phyloP scores from a whole-genome alignment of 768 basidiomycete species.

The Kwoniella bestiolae region DNA sequence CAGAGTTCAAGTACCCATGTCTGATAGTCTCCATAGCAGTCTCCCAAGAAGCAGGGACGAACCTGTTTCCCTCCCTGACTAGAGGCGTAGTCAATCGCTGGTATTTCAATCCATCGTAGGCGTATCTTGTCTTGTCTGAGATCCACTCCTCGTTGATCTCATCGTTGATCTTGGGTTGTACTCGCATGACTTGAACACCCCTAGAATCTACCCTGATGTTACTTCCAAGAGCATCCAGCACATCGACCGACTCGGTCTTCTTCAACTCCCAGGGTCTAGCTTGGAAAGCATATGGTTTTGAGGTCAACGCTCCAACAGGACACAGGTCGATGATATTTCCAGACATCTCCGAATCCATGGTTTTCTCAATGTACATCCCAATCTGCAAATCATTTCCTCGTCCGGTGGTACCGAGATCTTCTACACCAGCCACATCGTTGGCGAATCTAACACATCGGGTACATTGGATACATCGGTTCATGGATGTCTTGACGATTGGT shows the following conservation, averaged over 20 bases:
- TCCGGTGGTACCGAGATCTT: conserved; percentile 94
- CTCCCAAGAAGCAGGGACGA: conserved; percentile 88
- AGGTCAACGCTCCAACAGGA: conserved; percentile 96
- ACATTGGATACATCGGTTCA: conserved; percentile 99
- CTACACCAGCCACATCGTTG: conserved; percentile 97
- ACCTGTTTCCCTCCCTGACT: conserved; percentile 87
- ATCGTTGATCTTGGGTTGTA: conserved; percentile 95
- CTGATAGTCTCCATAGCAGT: conserved; percentile 78
- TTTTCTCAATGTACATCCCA: conserved; percentile 96
- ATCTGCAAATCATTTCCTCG: conserved; percentile 99
- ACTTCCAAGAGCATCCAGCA: conserved; percentile 90
- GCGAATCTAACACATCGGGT: conserved; percentile 98
- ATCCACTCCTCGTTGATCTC: conserved; percentile 99
- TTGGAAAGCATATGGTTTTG: conserved; percentile 97
- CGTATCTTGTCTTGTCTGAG: conserved; percentile 96
- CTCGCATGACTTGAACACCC: conserved; percentile 93
- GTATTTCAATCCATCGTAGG: conserved; percentile 92
- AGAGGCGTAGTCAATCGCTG: conserved; percentile 93
- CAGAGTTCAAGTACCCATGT: conserved; percentile 75
- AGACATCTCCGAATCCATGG: conserved; percentile 94
- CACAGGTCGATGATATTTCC: conserved; percentile 97
- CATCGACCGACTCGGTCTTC: conserved; percentile 94
- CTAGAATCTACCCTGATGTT: conserved; percentile 96
- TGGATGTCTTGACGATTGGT: conserved; percentile 95
- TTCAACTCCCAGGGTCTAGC: conserved; percentile 98